These are phyloP conservation scores for Neofusicoccum kwambonambiense DNA, from an alignment of 2,329 filamentous ascomycete species.

Conservation along the genomic window DNA sequence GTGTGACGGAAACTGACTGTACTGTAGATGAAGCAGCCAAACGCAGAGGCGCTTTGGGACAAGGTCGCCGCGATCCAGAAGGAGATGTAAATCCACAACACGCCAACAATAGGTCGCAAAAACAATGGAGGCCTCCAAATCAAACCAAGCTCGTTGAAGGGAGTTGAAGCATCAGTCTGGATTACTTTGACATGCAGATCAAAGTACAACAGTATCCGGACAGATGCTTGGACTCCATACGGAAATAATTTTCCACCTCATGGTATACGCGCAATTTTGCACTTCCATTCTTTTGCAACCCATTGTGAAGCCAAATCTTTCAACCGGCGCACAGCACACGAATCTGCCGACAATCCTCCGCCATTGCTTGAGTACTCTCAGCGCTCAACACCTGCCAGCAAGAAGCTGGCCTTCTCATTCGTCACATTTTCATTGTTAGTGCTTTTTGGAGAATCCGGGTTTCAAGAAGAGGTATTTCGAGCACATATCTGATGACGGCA, in stretches of 20 bases:
- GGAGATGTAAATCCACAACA: conserved; percentile 29
- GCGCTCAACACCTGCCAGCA: neutral
- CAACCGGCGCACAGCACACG: neutral
- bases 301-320: neutral
- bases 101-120: neutral
- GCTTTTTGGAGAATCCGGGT: neutral
- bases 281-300: too few species aligned
- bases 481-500: conserved; percentile 5
- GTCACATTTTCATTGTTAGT: neutral
- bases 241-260: neutral
- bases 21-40: conserved; percentile 43
- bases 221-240: too few species aligned
- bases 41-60: conserved; percentile 48
- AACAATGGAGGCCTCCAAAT: neutral
- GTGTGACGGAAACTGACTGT: neutral
- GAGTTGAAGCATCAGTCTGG: too few species aligned
- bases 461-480: neutral
- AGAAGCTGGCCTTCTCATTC: neutral
- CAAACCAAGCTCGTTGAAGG: too few species aligned
- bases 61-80: conserved; percentile 43
- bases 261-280: too few species aligned
- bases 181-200: too few species aligned
- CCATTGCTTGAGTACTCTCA: neutral
- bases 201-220: too few species aligned
- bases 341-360: neutral